Evolutionary conservation across 495 filamentous ascomycete genomes (phyloP).

Genomic region (Podospora pseudoanserina): DNA sequence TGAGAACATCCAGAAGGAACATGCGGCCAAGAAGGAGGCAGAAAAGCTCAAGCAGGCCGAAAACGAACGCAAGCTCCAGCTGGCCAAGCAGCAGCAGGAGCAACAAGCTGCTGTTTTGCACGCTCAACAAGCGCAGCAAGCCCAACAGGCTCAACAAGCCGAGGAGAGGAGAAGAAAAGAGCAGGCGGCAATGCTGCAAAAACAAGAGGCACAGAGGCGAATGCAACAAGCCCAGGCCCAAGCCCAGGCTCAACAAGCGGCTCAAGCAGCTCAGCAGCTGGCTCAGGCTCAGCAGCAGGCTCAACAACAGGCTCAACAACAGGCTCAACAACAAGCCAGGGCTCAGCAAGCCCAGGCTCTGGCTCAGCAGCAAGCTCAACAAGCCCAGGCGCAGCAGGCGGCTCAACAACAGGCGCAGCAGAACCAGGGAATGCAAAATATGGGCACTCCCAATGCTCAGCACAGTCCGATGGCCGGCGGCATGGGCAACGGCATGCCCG

Average conservation of each 20-base stretch:
- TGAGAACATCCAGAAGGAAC: conserved; percentile 74
- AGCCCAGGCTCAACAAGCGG: conserved; percentile 44
- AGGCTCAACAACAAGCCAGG: conserved; percentile 29
- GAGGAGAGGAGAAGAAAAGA: conserved; percentile 25
- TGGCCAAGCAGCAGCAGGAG: conserved; percentile 45
- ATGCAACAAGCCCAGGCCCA: conserved; percentile 27
- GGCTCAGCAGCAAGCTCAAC: conserved; percentile 42
- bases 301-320: conserved; percentile 26
- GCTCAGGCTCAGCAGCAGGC: conserved; percentile 40
- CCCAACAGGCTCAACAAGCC: conserved; percentile 18
- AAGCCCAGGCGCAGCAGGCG: conserved; percentile 42
- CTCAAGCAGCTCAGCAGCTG: conserved; percentile 32
- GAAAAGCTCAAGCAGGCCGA: conserved; percentile 59
- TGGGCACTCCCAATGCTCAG: conserved; percentile 37
- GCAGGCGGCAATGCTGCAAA: conserved; percentile 28
- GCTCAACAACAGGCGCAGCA: conserved; percentile 34
- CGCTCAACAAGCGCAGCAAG: conserved; percentile 45
- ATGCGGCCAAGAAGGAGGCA: conserved; percentile 66
- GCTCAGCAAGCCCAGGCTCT: conserved; percentile 38
- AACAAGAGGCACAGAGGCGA: conserved; percentile 15
- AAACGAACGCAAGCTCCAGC: conserved; percentile 59
- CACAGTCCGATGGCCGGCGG: conserved; percentile 30
- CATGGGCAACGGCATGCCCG: conserved; percentile 42
- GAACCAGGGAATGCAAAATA: conserved; percentile 29
- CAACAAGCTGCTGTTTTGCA: conserved; percentile 27